Base-by-base conservation (phyloP, 805 yeast species). In the Torulaspora maleeae region DNA sequence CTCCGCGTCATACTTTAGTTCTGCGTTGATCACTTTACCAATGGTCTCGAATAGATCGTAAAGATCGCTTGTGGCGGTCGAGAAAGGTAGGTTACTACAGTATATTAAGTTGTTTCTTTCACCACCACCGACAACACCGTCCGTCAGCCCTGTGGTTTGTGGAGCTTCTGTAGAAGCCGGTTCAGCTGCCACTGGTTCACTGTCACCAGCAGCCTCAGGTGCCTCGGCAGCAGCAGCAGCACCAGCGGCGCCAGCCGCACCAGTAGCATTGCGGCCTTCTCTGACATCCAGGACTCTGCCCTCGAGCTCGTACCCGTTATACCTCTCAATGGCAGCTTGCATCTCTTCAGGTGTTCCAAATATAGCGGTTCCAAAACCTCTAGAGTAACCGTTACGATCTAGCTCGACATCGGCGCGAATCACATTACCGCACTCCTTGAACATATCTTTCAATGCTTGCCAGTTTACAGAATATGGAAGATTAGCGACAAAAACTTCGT, bases 1-100 rank as follows among this genome's bases (percentile, higher is more conserved):
- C 29, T 68, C 67, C 3, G 72, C 61, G 52, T 75, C 76, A 56
- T 65, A 77, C 63, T 81, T 86, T 49, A 91, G 73, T 63, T 87
- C 95, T 16, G 96, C 96, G 35, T 75, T 75, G 33, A 67, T 71
- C 13, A 91, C 87, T 39, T 76, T 70, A 17, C 96, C 95, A 44
- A 89, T 78, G 29, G 91, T 83, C 62, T 83, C 91, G 63, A 90
- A 90, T 48, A 91, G 74, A 54, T 90, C 96, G 52, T 73, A 78
- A 53, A 91, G 75, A 66, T 91, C 97, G 47, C 83, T 81, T 53
- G 82, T 81, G 27, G 88, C 79, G n/a, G 97, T 90, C 42, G 89
- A 83, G 74, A 79, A 87, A 25, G 98, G 98, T 60, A 91, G 72
- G 70, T 91, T 91, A 36, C 74, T 75, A 17, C 85, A 89, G 60